Base-by-base conservation (phyloP, 2,329 filamentous ascomycete species). In the Penicillium sp. region DNA sequence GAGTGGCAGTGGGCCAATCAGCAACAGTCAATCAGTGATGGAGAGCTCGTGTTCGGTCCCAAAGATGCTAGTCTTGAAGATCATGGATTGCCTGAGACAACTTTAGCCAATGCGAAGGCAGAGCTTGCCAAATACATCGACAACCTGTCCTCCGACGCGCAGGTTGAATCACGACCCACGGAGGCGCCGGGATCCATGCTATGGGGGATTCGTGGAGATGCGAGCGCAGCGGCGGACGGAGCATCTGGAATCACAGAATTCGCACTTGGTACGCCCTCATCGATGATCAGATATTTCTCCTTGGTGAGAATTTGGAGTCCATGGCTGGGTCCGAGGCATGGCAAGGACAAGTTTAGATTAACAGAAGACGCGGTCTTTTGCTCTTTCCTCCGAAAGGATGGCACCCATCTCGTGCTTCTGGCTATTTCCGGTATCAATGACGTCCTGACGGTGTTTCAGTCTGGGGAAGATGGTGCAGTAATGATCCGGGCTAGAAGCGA, bases 311-410 rank as follows among this genome's bases (percentile, higher is more conserved):
- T 91, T 3, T 95, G 88, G 86, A 84, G 83, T 36, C 89, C 92
- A 1, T 98, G 94, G 94, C 79, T 96, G 11, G 91, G 89, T 7
- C 94, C 94, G n/a, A 82, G 92, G 40, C 93, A 97, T 72, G 93
- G 93, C 13, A 87, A 84, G 61, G 75, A 79, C 3, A 78, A 78
- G 0, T 89, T 96, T 57, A 77, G 79, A 4, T 79, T 93, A 4
- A 89, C 92, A 60, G 90, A 92, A 66, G 90, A 96, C 68, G 91
- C 87, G 1, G 77, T 97, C 2, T 72, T 96, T 18, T 87, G 88
- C 59, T 90, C 91, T 0, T 96, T 97, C 66, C 78, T 96, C 22
- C 88, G 86, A 24, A 74, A 79, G 0, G 81, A 89, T 64, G 93
- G 94, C 0, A 82, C 87, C 22, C 89, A 92, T 72, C 77, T 97